phyloP scores from a whole-genome alignment of 495 filamentous ascomycete genomes.

The Paragyromitra xinjiangensis region DNA sequence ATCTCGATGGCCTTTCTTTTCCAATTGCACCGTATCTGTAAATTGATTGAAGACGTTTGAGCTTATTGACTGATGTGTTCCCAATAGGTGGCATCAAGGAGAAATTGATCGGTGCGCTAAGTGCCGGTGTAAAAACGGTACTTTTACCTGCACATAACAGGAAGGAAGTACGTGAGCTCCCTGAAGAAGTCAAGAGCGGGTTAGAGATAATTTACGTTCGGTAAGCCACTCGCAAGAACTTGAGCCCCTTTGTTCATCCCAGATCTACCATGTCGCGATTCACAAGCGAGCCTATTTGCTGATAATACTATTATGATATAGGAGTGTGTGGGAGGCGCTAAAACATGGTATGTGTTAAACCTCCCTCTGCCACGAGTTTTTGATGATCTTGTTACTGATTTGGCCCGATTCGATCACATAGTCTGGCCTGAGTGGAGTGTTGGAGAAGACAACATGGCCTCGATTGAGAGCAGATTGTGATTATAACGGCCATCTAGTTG shows the following conservation, averaged over 20 bases:
- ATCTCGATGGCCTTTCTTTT: conserved; percentile 24
- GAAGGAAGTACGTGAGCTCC: conserved; percentile 93
- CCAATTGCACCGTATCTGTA: conserved; percentile 24
- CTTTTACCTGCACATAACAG: conserved; percentile 86
- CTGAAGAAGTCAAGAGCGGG: conserved; percentile 86
- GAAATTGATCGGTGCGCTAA: conserved; percentile 93
- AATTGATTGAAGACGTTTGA: conserved; percentile 21
- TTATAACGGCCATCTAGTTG: conserved; percentile 41
- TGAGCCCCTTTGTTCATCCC: conserved; percentile 46
- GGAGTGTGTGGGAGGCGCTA: conserved; percentile 56
- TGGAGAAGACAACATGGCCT: conserved; percentile 55
- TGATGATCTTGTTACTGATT: conserved; percentile 47
- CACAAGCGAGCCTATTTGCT: conserved; percentile 46
- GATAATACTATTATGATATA: conserved; percentile 35
- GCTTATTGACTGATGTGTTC: conserved; percentile 25
- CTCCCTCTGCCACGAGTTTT: conserved; percentile 38
- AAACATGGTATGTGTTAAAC: conserved; percentile 54
- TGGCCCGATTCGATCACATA: conserved; percentile 46
- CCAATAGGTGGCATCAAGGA: conserved; percentile 94
- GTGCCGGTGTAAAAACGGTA: conserved; percentile 94
- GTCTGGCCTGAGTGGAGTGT: conserved; percentile 58
- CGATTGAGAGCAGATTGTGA: conserved; percentile 56
- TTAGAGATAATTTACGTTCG: conserved; percentile 87
- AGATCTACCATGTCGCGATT: conserved; percentile 33
- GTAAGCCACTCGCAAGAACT: conserved; percentile 64